Base-by-base conservation (phyloP, 169 alveolate species). In the Cardiosporidium cionae region DNA sequence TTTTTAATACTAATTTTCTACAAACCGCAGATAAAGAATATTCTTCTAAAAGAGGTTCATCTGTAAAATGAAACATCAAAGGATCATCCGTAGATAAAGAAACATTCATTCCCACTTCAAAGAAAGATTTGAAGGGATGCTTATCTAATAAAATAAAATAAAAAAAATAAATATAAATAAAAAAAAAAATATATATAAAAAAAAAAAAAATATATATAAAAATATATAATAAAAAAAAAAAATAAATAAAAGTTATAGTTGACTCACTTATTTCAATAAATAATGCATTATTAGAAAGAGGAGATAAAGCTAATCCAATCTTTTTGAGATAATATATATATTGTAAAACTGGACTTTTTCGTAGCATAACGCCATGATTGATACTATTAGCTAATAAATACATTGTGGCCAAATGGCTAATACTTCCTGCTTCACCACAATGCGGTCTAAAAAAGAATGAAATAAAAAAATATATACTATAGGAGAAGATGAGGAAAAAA, bases 61-160 rank as follows among this genome's bases (percentile, higher is more conserved):
- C 92, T 0, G 98, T 93, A 66, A 89, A 80, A 76, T 91, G 98
- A 74, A 94, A 86, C 88, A 92, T 92, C 66, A 94, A 77, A 3
- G 98, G 98, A 76, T 94, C 98, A 75, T 94, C 98, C 7, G 97
- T 92, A 32, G 96, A 92, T 16, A 94, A 68, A 28, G 96, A 83
- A 6, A 93, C 97, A 74, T 93, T 94, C 31, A 94, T 78, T 31
- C 98, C 98, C 52, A 86, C 84, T 74, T 82, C 68, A 83, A 92
- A 92, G 82, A 90, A 94, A 28, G 81, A 81, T 65, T 76, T 83
- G 64, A 94, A 91, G 6, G 98, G 98, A 71, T 86, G 89, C 79
- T 89, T 90, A 63, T 82, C 90, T 70, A 81, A 64, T 68, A 63
- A 77, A 29, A 89, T 53, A 64, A 79, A 75, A 68, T 54, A 32